phyloP scores from a whole-genome alignment of 768 basidiomycete species.

The Podaxis carcinomalis region DNA sequence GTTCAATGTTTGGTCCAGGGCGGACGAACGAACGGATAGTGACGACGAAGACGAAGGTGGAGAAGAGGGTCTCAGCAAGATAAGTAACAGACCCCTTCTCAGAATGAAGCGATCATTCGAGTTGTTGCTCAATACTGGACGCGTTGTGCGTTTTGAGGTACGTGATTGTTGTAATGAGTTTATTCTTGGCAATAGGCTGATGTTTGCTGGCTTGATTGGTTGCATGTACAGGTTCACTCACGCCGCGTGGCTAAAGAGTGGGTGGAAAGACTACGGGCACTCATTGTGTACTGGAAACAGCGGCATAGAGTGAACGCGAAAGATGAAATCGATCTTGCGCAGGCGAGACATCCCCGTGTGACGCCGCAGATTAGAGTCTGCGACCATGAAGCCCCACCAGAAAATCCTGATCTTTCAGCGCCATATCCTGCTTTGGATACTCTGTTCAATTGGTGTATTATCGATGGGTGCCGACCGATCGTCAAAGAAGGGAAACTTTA shows the following conservation, averaged over 20 bases:
- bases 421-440: slow-evolving; percentile 54
- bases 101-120: slow-evolving; percentile 74
- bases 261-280: slow-evolving; percentile 69
- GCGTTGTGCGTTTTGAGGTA: slow-evolving; percentile 77
- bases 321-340: slow-evolving; percentile 77
- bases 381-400: slow-evolving; percentile 40
- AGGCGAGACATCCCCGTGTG: slow-evolving; percentile 51
- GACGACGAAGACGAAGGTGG: slow-evolving; percentile 70
- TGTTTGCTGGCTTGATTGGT: background rate
- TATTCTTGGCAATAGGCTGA: background rate
- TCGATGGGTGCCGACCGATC: slow-evolving; percentile 76
- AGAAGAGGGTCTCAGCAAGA: slow-evolving; percentile 42
- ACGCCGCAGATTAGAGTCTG: slow-evolving; percentile 51
- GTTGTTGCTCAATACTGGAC: slow-evolving; percentile 63
- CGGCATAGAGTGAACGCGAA: slow-evolving; percentile 72
- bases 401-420: slow-evolving; percentile 49
- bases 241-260: slow-evolving; percentile 73
- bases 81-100: slow-evolving; percentile 38
- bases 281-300: slow-evolving; percentile 76
- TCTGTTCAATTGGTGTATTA: slow-evolving; percentile 84
- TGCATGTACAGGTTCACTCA: slow-evolving; percentile 51
- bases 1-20: slow-evolving; percentile 28
- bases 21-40: slow-evolving; percentile 35
- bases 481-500: slow-evolving; percentile 71
- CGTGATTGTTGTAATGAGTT: background rate